These are phyloP conservation scores for Annulohypoxylon truncatum DNA, from an alignment of 2,329 filamentous ascomycete genomes.

Conservation along the genomic window DNA sequence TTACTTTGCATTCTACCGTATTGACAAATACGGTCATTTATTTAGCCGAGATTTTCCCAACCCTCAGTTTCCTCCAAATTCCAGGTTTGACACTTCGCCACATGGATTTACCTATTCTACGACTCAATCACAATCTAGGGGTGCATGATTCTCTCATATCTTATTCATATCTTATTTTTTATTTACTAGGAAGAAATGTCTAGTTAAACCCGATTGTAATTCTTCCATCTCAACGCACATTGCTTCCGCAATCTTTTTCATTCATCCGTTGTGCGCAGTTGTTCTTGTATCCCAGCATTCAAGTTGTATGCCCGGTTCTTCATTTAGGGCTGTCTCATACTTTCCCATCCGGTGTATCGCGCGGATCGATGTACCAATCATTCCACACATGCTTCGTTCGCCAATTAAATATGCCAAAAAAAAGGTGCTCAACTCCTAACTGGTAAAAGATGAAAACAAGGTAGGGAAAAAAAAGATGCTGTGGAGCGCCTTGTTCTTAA, in stretches of 20 bases:
- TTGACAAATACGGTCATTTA: not conserved
- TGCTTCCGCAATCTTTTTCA: not conserved
- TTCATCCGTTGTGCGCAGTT: not conserved
- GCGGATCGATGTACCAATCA: slow-evolving; percentile 17
- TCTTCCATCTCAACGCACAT: slow-evolving; percentile 17
- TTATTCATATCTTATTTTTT: too few species aligned
- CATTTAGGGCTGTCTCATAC: slow-evolving; percentile 4
- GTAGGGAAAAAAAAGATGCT: slow-evolving; percentile 21
- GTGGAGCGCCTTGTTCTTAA: slow-evolving; percentile 41
- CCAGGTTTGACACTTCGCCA: too few species aligned
- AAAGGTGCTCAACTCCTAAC: slow-evolving; percentile 32
- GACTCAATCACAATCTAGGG: not conserved
- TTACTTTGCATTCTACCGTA: not conserved
- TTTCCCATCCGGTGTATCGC: slow-evolving; percentile 20
- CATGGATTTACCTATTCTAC: too few species aligned
- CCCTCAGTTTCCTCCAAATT: not conserved
- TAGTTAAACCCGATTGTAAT: slow-evolving; percentile 20
- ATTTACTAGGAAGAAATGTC: slow-evolving; percentile 19
- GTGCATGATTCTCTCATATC: not conserved
- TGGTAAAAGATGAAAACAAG: slow-evolving; percentile 17
- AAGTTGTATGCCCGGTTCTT: slow-evolving; percentile 23
- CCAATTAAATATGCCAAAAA: slow-evolving; percentile 10
- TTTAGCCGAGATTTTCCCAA: not conserved
- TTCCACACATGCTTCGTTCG: slow-evolving; percentile 32
- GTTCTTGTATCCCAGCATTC: slow-evolving; percentile 17